phyloP scores from a whole-genome alignment of 495 filamentous ascomycete species.

The Cercophora samala region DNA sequence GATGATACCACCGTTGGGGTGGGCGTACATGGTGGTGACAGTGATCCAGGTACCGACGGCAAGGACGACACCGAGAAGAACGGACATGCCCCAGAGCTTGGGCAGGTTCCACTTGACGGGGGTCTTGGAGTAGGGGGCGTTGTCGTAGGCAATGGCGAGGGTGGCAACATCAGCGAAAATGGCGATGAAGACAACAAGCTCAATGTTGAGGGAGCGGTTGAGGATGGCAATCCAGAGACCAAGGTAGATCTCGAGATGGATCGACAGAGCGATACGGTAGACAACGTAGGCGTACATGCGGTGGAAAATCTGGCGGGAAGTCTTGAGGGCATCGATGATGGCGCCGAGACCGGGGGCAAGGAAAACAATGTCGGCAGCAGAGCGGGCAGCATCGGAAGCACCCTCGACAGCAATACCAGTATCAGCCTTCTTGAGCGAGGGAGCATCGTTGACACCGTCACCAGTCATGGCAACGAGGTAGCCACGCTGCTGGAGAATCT shows the following conservation, averaged over 20 bases:
- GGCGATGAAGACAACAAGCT: constrained; percentile 87
- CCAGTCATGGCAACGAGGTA: constrained; percentile 98
- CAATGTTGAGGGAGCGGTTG: constrained; percentile 77
- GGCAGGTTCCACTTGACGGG: constrained; percentile 95
- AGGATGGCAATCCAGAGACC: constrained; percentile 86
- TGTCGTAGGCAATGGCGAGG: constrained; percentile 89
- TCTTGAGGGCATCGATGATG: constrained; percentile 91
- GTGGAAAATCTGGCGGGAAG: constrained; percentile 92
- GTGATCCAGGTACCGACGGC: constrained; percentile 82
- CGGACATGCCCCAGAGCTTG: constrained; percentile 87
- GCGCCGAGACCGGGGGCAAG: constrained; percentile 84
- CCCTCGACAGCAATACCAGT: constrained; percentile 92
- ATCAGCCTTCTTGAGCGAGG: constrained; percentile 94
- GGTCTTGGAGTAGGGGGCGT: constrained; percentile 78
- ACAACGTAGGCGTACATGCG: constrained; percentile 97
- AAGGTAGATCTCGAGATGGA: constrained; percentile 86
- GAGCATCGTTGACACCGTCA: constrained; percentile 96
- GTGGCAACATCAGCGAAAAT: constrained; percentile 95
- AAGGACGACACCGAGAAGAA: constrained; percentile 75
- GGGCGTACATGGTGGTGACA: constrained; percentile 70
- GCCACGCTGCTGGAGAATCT: constrained; percentile 94
- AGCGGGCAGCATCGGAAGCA: constrained; percentile 86
- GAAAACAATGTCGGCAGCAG: constrained; percentile 93
- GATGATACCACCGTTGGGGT: constrained; percentile 70
- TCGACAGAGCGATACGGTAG: constrained; percentile 89